These are phyloP conservation scores for Colletotrichum paranaense DNA, from an alignment of 2,329 filamentous ascomycete genomes.

Conservation along the genomic window DNA sequence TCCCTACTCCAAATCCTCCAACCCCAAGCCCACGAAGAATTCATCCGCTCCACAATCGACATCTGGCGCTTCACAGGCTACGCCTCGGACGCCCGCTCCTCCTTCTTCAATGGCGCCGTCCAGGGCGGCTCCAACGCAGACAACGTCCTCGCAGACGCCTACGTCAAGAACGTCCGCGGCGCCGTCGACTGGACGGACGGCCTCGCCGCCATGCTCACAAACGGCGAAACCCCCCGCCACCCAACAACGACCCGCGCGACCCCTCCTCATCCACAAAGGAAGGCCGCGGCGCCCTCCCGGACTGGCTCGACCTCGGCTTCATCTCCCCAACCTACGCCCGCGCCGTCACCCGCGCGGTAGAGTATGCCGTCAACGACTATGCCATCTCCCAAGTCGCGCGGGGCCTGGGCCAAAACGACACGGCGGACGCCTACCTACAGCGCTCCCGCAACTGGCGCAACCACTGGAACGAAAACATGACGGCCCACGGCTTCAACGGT, in stretches of 20 bases:
- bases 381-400: constrained; percentile 72
- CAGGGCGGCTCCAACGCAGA: constrained; percentile 79
- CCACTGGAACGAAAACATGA: constrained; percentile 73
- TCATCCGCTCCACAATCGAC: constrained; percentile 75
- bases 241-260: constrained; percentile 69
- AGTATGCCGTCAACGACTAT: constrained; percentile 79
- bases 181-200: constrained; percentile 73
- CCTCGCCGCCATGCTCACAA: constrained; percentile 72
- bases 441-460: constrained; percentile 78
- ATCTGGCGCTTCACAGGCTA: constrained; percentile 74
- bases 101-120: constrained; percentile 75
- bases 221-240: constrained; percentile 72
- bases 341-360: constrained; percentile 72
- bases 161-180: constrained; percentile 74
- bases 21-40: constrained; percentile 71
- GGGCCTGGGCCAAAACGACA: constrained; percentile 62
- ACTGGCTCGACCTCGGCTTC: constrained; percentile 74
- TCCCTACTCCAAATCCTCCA: constrained; percentile 74
- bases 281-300: constrained; percentile 74
- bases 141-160: constrained; percentile 79
- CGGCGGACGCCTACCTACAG: constrained; percentile 69
- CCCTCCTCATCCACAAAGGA: constrained; percentile 72
- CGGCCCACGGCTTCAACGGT: constrained; percentile 69
- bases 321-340: constrained; percentile 72
- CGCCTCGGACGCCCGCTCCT: constrained; percentile 74